These are phyloP conservation scores for Jaltomata sinuosa DNA, from an alignment of 257 asterid species.

Conservation along the genomic window DNA sequence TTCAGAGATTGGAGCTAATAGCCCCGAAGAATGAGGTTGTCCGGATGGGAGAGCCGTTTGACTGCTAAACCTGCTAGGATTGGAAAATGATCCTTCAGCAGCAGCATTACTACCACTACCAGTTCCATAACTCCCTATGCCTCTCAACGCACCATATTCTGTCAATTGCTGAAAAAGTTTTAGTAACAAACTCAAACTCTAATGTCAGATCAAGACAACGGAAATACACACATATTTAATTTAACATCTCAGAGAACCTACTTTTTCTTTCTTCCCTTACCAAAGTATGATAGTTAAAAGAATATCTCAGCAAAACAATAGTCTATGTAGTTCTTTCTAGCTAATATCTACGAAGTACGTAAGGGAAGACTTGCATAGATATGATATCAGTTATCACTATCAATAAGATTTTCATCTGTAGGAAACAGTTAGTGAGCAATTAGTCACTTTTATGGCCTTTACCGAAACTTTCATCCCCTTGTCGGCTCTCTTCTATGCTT, in stretches of 20 bases:
- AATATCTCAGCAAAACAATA: background rate
- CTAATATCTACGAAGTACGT: background rate
- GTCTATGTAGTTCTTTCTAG: background rate
- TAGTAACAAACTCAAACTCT: background rate
- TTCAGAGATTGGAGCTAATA: slow-evolving; percentile 44
- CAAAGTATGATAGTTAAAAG: background rate
- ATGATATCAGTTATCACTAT: background rate
- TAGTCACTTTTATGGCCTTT: slow-evolving; percentile 11
- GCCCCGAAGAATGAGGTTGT: slow-evolving; percentile 17
- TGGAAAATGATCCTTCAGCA: slow-evolving; percentile 20
- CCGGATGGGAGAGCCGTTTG: slow-evolving; percentile 23
- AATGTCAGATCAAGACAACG: background rate
- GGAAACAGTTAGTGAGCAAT: too few relatives aligned
- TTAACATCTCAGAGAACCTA: background rate
- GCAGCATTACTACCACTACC: slow-evolving; percentile 7
- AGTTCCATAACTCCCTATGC: slow-evolving; percentile 39
- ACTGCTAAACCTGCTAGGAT: slow-evolving; percentile 29
- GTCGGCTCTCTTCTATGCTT: slow-evolving; percentile 14
- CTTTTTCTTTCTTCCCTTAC: background rate
- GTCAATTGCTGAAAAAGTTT: slow-evolving; percentile 26
- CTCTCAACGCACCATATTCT: slow-evolving; percentile 54
- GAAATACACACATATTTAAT: too few relatives aligned
- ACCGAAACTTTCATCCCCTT: background rate
- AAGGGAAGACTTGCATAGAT: background rate
- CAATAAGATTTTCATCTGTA: background rate